A percentile compares a stretch with the other conserved stretches of the same genome.
These are phyloP conservation scores for Serendipita sp. DNA, from an alignment of 768 basidiomycete genomes.

Conservation along the genomic window DNA sequence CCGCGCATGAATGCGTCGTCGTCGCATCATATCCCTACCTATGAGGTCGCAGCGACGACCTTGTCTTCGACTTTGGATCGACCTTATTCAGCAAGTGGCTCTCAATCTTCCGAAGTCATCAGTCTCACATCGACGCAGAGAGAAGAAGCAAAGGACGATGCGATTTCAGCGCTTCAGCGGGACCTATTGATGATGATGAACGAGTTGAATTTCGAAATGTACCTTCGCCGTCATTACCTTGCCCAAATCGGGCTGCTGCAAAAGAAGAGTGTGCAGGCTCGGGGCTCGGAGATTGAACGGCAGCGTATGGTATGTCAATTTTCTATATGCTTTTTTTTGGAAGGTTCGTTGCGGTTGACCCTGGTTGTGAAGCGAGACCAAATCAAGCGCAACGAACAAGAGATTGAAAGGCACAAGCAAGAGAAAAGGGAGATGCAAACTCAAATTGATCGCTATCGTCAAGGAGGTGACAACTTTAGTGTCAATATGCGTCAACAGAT, in stretches of 20 bases:
- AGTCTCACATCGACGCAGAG: constrained; percentile 6
- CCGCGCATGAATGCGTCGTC: constrained; percentile 17
- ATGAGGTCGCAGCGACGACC: constrained; percentile 8
- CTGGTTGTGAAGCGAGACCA: neutral
- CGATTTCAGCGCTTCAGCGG: constrained; percentile 55
- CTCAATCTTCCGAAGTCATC: neutral
- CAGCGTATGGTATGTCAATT: constrained; percentile 51
- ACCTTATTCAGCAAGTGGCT: neutral
- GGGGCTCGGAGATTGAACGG: constrained; percentile 63
- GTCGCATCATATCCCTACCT: constrained; percentile 17
- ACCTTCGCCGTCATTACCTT: constrained; percentile 66
- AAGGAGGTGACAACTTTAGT: constrained; percentile 4
- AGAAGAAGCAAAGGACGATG: constrained; percentile 25
- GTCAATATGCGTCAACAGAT: constrained; percentile 27
- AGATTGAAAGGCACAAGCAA: constrained; percentile 47
- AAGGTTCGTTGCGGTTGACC: neutral
- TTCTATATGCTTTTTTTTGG: neutral
- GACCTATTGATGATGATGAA: constrained; percentile 60
- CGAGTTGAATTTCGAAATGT: constrained; percentile 74
- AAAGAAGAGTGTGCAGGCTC: constrained; percentile 53
- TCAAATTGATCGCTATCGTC: constrained; percentile 21
- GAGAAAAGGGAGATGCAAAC: constrained; percentile 57
- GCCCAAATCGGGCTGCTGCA: constrained; percentile 71
- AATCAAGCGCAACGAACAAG: constrained; percentile 60
- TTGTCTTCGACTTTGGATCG: neutral